Evolutionary conservation across 495 filamentous ascomycete genomes (phyloP).

Genomic region (Bathelium albidoporum): DNA sequence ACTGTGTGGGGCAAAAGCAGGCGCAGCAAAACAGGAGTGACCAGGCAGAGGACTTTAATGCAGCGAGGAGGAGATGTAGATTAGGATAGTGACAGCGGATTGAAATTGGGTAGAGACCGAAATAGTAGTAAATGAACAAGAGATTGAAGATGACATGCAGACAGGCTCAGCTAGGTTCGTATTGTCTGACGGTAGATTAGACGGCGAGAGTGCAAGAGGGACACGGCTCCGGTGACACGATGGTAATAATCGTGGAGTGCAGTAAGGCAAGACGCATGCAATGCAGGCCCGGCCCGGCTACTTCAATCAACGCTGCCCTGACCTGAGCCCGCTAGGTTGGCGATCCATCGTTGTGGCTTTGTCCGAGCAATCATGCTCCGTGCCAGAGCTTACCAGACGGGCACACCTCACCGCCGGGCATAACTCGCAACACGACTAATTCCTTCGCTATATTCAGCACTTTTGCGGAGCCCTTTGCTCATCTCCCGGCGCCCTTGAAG

Average conservation of each 20-base stretch:
- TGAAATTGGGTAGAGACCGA: constrained; percentile 3
- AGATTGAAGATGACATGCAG: constrained; percentile 2
- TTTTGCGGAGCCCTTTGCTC: neutral
- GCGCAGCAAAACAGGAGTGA: neutral
- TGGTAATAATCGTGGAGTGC: neutral
- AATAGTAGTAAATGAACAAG: neutral
- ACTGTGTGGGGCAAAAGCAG: neutral
- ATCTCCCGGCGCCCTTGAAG: neutral
- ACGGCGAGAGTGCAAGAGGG: neutral
- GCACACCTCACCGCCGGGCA: neutral
- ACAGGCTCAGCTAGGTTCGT: neutral
- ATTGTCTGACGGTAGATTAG: neutral
- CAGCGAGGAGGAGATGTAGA: neutral
- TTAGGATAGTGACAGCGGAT: neutral
- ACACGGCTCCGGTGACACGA: neutral
- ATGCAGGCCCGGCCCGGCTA: neutral
- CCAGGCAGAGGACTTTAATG: too few species aligned
- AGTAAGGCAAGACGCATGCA: neutral
- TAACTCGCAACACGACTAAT: neutral
- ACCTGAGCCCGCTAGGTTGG: neutral
- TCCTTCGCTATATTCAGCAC: constrained; percentile 5
- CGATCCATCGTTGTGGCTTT: constrained; percentile 3
- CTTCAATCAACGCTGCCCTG: constrained; percentile 1
- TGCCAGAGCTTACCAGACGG: neutral
- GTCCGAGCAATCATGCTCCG: neutral